phyloP scores from a whole-genome alignment of 1,284 basidiomycete genomes.

The Puccinia novopanici region DNA sequence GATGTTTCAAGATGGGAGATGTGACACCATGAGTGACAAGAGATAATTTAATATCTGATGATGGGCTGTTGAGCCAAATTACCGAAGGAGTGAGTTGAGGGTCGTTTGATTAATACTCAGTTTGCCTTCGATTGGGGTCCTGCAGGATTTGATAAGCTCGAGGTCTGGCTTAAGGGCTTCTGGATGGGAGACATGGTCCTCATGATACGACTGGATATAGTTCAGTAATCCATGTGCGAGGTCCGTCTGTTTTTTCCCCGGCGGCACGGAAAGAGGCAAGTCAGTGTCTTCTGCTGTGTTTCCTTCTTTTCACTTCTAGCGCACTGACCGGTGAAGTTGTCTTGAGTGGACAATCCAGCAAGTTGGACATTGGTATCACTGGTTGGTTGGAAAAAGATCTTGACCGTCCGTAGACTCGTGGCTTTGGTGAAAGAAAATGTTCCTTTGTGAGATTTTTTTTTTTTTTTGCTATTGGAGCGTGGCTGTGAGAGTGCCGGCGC shows the following conservation, averaged over 20 bases:
- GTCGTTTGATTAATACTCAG: constrained; percentile 21
- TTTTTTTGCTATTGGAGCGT: too few relatives aligned
- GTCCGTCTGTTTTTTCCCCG: constrained; percentile 16
- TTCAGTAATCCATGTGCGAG: constrained; percentile 14
- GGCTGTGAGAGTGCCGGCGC: too few relatives aligned
- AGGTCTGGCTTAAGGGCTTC: constrained; percentile 34
- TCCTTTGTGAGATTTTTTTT: too few relatives aligned
- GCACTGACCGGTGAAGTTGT: constrained; percentile 7
- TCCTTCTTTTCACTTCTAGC: not conserved
- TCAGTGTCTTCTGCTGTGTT: not conserved
- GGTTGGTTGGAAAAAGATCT: too few relatives aligned
- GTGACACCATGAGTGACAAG: not conserved
- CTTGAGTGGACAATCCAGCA: constrained; percentile 36
- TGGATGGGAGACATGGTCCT: constrained; percentile 29
- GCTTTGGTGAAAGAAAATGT: too few relatives aligned
- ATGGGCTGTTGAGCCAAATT: not conserved
- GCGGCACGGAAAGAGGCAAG: not conserved
- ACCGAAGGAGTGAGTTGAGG: constrained; percentile 30
- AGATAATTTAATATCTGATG: not conserved
- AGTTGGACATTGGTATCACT: constrained; percentile 16
- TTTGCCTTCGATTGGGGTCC: constrained; percentile 24
- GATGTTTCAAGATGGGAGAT: not conserved
- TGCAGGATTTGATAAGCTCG: constrained; percentile 8
- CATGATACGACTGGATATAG: constrained; percentile 38
- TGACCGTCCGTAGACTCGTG: too few relatives aligned